Percentiles rank a stretch among this genome's conserved stretches.
Conservation (phyloP, 1,284 basidiomycete species). For the Pyrrhoderma noxium region DNA sequence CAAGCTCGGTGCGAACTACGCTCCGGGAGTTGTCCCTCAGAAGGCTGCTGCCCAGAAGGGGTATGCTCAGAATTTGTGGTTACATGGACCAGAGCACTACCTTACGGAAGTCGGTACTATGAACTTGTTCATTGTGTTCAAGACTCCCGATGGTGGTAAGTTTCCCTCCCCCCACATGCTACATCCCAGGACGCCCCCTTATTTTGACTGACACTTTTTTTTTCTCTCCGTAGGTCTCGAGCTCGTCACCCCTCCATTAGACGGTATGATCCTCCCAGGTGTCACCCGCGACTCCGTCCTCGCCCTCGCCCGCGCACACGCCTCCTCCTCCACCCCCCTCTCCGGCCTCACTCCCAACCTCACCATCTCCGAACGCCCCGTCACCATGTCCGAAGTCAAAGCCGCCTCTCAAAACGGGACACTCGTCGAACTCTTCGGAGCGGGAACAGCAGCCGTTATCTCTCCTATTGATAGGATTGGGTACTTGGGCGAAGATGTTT, state of each 20-base stretch:
- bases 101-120: constrained; percentile 90
- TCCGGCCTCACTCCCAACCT: constrained; percentile 62
- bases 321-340: constrained; percentile 48
- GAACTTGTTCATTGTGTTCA: constrained; percentile 91
- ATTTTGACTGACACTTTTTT: background rate
- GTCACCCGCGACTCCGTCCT: constrained; percentile 93
- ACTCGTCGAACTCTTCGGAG: constrained; percentile 89
- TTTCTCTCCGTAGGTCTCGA: constrained; percentile 45
- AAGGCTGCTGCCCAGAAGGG: constrained; percentile 77
- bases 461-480: constrained; percentile 81
- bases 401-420: constrained; percentile 62
- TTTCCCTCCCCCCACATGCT: constrained; percentile 12
- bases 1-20: constrained; percentile 92
- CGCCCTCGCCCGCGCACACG: constrained; percentile 72
- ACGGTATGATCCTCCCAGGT: constrained; percentile 94
- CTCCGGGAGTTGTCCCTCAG: constrained; percentile 85
- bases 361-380: constrained; percentile 73
- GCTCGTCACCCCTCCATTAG: constrained; percentile 87
- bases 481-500: constrained; percentile 79
- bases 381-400: constrained; percentile 87
- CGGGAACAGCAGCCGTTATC: constrained; percentile 86
- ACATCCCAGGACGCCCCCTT: background rate
- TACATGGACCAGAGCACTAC: constrained; percentile 81
- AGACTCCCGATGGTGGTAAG: constrained; percentile 64
- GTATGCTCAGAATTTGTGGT: constrained; percentile 94